Conservation (phyloP, 208 protist species). For the Trypanosoma cruzi region DNA sequence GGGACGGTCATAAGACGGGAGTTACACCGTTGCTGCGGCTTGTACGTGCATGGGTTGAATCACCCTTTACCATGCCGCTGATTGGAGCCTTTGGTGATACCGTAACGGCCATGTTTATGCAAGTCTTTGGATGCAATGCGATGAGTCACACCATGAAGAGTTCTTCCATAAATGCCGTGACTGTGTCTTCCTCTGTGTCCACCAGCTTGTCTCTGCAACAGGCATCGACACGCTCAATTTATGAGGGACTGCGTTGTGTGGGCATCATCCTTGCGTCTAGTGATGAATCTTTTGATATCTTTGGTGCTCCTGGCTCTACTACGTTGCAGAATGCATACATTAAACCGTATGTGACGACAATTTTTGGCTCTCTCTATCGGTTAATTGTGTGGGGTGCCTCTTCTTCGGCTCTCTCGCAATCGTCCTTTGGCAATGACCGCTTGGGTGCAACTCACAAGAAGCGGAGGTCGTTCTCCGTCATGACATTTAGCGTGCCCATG, state of each 20-base stretch:
- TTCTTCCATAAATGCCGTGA: background rate
- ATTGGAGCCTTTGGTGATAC: slow-evolving; percentile 51
- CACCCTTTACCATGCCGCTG: slow-evolving; percentile 52
- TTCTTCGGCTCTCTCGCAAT: background rate
- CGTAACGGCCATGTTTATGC: slow-evolving; percentile 58
- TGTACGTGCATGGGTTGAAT: slow-evolving; percentile 62
- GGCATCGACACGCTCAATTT: slow-evolving; percentile 39
- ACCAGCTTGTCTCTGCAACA: slow-evolving; percentile 30
- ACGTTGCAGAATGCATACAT: slow-evolving; percentile 67
- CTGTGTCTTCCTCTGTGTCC: background rate
- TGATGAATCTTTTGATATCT: slow-evolving; percentile 42
- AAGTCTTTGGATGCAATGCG: slow-evolving; percentile 66
- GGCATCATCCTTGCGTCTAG: slow-evolving; percentile 56
- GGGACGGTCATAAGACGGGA: slow-evolving; percentile 25
- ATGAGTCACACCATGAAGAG: background rate
- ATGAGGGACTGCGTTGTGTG: slow-evolving; percentile 76
- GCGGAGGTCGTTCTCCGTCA: slow-evolving; percentile 37
- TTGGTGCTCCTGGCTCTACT: slow-evolving; percentile 2
- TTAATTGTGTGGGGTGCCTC: slow-evolving; percentile 54
- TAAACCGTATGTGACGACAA: slow-evolving; percentile 48
- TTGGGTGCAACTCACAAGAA: background rate
- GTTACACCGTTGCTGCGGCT: slow-evolving; percentile 74
- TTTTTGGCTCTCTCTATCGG: slow-evolving; percentile 74
- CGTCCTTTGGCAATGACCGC: background rate
- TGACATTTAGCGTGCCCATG: slow-evolving; percentile 78